Conservation (phyloP, 2,329 filamentous ascomycete species). For the Raffaelea arxii region DNA sequence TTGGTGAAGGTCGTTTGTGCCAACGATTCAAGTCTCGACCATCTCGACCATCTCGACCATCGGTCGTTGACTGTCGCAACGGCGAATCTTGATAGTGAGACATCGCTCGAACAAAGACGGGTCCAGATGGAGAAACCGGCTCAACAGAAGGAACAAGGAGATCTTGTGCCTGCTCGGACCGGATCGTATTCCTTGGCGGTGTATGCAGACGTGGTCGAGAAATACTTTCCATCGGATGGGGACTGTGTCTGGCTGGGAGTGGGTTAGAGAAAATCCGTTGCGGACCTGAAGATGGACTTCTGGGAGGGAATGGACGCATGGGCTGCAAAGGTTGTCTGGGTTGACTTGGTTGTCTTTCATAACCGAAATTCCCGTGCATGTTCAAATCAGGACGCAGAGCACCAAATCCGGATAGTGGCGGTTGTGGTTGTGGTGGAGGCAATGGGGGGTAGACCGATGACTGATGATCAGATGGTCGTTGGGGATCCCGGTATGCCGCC, state of each 20-base stretch:
- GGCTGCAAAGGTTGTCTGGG: neutral
- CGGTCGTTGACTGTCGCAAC: too few species aligned
- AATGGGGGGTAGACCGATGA: too few species aligned
- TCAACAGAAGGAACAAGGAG: slow-evolving; percentile 38
- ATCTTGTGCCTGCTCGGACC: slow-evolving; percentile 24
- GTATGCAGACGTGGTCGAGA: neutral
- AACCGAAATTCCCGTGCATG: neutral
- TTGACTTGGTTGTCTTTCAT: neutral
- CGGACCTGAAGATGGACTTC: too few species aligned
- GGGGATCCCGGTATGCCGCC: slow-evolving; percentile 1
- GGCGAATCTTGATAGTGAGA: neutral
- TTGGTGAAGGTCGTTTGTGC: slow-evolving; percentile 2
- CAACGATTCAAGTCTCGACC: too few species aligned
- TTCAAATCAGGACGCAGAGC: neutral
- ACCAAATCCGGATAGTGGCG: neutral
- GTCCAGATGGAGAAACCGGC: slow-evolving; percentile 25
- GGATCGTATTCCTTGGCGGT: too few species aligned
- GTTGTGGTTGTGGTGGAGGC: neutral
- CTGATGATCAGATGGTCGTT: too few species aligned
- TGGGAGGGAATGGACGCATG: too few species aligned
- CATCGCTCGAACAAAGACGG: slow-evolving; percentile 13
- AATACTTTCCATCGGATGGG: neutral
- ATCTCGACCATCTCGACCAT: slow-evolving; percentile 2
- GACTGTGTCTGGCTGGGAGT: neutral
- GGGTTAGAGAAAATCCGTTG: neutral